Base-by-base conservation (phyloP, 108 stramenopile species). In the Cyclotella atomus region DNA sequence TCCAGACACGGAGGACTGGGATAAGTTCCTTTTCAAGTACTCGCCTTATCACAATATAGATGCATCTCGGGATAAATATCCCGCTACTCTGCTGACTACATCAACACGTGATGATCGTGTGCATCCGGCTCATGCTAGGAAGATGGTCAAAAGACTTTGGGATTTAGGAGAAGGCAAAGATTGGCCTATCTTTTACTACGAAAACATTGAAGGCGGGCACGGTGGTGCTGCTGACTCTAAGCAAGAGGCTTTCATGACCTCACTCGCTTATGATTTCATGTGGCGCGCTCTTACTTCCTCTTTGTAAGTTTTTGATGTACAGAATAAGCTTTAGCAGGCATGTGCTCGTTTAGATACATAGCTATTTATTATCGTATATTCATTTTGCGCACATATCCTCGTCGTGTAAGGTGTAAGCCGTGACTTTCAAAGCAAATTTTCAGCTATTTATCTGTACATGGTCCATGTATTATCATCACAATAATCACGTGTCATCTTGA, bases 121-220 rank as follows among this genome's bases (percentile, higher is more conserved):
- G 24, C 95, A 96, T 79, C 97, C 97, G 9, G 95, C 82, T 15
- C 97, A 97, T 72, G 95, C 97, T 8, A 77, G 97, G 2, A 96
- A 96, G 65, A 91, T 96, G 79, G 97, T 95, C 33, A 91, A 91
- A 73, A 88, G 87, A 38, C 63, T 89, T 49, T 90, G 91, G 84
- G 89, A 89, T 62, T 44, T 83, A 46, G 89, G 87, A 30, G 64
- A 91, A 56, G 91, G 82, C n/a, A 89, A 89, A 45, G 73, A 85
- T 24, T 89, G 87, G 87, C 91, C 89, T 0, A 91, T 96, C 0
- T 89, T 88, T 76, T 96, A 98, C 71, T 98, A 93, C 61, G 97
- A 98, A 66, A 96, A 97, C 56, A 95, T 96, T 32, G 97, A 98
- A 82, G 96, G 96, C 10, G 97, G 97, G 19, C 92, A 93, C 60